phyloP scores from a whole-genome alignment of 371 early-diverging fungal species.

The Mortierella sp. region DNA sequence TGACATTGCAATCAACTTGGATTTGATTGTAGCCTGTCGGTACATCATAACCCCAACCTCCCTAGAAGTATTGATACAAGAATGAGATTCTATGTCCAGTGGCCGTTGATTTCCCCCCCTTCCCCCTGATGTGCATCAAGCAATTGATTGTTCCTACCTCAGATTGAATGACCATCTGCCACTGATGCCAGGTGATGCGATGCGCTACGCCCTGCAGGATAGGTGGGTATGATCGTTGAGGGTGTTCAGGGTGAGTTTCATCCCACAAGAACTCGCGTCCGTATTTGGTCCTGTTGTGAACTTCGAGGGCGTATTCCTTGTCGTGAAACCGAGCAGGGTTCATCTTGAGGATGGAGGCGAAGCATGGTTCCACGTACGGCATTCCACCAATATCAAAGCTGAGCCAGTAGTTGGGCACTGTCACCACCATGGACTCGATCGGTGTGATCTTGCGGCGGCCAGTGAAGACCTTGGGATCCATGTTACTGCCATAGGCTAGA shows the following conservation, averaged over 20 bases:
- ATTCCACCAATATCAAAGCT: constrained; percentile 60
- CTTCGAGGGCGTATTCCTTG: constrained; percentile 22
- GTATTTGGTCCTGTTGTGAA: constrained; percentile 17
- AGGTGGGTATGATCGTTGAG: constrained; percentile 29
- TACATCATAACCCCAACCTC: constrained; percentile 40
- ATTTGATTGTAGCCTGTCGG: constrained; percentile 46
- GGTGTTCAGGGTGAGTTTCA: constrained; percentile 20
- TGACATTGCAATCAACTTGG: constrained; percentile 19
- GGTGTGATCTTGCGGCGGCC: constrained; percentile 61
- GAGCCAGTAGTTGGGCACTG: constrained; percentile 58
- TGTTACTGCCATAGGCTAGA: constrained; percentile 61
- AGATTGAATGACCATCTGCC: constrained; percentile 36
- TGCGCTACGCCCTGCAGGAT: constrained; percentile 43
- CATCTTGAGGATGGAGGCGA: constrained; percentile 57
- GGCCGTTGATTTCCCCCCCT: neutral
- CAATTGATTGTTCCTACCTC: constrained; percentile 29
- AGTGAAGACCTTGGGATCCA: constrained; percentile 59
- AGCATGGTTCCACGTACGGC: constrained; percentile 62
- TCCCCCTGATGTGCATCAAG: neutral
- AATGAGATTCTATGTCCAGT: neutral
- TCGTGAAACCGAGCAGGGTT: constrained; percentile 13
- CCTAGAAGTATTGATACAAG: constrained; percentile 5
- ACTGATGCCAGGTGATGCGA: constrained; percentile 32
- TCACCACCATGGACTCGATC: constrained; percentile 48
- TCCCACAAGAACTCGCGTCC: constrained; percentile 35